Base-by-base conservation (phyloP, 306 rosid species). In the Fagus sylvatica region DNA sequence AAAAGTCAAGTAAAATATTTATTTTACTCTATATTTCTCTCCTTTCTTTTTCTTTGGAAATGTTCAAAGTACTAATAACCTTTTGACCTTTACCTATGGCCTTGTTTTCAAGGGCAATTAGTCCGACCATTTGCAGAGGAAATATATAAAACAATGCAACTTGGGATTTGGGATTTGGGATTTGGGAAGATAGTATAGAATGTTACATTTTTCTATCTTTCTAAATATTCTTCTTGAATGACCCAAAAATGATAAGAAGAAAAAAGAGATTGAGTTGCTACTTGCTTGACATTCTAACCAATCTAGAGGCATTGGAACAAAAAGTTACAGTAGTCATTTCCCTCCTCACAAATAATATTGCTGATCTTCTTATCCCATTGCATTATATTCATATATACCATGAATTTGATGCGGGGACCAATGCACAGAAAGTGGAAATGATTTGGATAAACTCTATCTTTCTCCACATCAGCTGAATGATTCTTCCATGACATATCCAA, bases 381-480 rank as follows among this genome's bases (percentile, higher is more conserved):
- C 22, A 37, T 17, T 17, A 36, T 37, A 36, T 64, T 13, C 48
- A 36, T 79, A 86, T 79, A 86, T 84, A 89, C 93, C 85, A 73
- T 81, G 88, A 83, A 85, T 87, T 88, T 71, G 87, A 87, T 84
- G 84, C 88, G 70, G 86, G 89, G 85, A 89, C 88, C 88, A 77
- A 85, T 7, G 36, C 69, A 51, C 71, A 49, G 82, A 84, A 78
- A 75, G 80, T 79, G 82, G 86, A 75, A 77, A 57, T 71, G 54
- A 65, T 74, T 73, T 81, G 89, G 93, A 89, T 88, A 78, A 79
- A 86, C 89, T 64, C 90, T 77, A 81, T 87, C 88, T 79, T 71
- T 74, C 86, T 75, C 89, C 89, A 74, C 88, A 82, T 87, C 92
- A 87, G 82, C 90, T 78, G 81, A 28, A 56, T 69, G 55, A 62